Conservation (phyloP, 192 early-diverging fungal species). For the Spizellomyces sp. region DNA sequence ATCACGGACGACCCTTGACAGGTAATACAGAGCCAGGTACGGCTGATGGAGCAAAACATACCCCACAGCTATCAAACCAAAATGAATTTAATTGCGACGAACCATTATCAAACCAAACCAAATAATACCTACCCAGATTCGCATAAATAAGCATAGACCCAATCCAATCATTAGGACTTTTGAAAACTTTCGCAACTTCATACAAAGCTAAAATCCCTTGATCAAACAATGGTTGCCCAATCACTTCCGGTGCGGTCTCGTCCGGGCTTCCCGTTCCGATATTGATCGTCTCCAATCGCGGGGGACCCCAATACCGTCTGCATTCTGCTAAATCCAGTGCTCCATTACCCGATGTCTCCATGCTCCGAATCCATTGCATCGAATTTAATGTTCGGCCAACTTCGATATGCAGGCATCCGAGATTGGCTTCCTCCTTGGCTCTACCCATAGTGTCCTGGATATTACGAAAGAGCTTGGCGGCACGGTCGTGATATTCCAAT, state of each 20-base stretch:
- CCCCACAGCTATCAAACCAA: constrained; percentile 36
- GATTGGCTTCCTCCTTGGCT: constrained; percentile 24
- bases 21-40: constrained; percentile 38
- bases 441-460: constrained; percentile 16
- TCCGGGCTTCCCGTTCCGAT: constrained; percentile 38
- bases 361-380: constrained; percentile 48
- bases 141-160: constrained; percentile 29
- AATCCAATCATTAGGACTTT: constrained; percentile 27
- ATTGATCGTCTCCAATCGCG: constrained; percentile 37
- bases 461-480: constrained; percentile 33
- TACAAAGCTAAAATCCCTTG: constrained; percentile 32
- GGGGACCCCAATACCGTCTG: constrained; percentile 30
- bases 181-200: constrained; percentile 31
- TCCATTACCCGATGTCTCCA: constrained; percentile 9
- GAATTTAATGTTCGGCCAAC: constrained; percentile 32
- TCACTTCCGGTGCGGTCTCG: constrained; percentile 41
- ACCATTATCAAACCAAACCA: neutral
- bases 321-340: constrained; percentile 21
- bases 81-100: neutral
- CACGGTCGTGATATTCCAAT: constrained; percentile 32
- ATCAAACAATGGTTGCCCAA: constrained; percentile 33
- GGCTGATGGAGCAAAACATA: constrained; percentile 40
- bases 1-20: constrained; percentile 26
- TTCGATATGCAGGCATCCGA: constrained; percentile 37
- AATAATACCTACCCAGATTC: constrained; percentile 37